Percentiles rank a stretch among this genome's conserved stretches.
These are phyloP conservation scores for Hypseocharis bilobata DNA, from an alignment of 441 rosid species.

Conservation along the genomic window DNA sequence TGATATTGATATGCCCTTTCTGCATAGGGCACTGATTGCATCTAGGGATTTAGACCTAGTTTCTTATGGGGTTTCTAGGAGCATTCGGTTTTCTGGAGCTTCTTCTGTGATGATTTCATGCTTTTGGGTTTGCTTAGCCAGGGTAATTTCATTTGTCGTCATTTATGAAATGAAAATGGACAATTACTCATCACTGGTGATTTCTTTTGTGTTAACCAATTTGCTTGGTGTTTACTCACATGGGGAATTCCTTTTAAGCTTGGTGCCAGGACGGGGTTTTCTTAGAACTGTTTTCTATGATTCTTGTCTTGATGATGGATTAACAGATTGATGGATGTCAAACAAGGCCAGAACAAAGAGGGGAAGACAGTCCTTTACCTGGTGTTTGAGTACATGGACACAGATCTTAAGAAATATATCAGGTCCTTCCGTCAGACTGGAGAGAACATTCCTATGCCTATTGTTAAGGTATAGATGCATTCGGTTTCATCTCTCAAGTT, in stretches of 20 bases:
- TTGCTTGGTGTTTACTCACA: too few species aligned
- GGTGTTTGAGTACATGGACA: constrained; percentile 93
- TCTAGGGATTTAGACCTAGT: background rate
- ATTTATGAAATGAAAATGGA: too few species aligned
- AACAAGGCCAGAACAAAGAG: constrained; percentile 77
- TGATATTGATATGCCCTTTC: background rate
- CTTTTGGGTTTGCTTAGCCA: background rate
- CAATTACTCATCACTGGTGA: too few species aligned
- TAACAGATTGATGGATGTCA: constrained; percentile 71
- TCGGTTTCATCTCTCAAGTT: background rate
- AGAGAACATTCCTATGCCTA: constrained; percentile 38
- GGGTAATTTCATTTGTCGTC: too few species aligned
- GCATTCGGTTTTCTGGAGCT: background rate
- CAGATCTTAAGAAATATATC: constrained; percentile 83
- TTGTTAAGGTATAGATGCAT: constrained; percentile 42
- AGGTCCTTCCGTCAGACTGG: constrained; percentile 62
- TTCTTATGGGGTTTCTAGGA: background rate
- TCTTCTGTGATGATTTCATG: background rate
- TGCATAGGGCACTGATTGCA: background rate
- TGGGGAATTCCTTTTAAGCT: too few species aligned
- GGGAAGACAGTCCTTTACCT: constrained; percentile 83
- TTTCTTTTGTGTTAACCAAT: too few species aligned
- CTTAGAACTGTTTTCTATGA: background rate
- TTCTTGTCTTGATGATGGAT: background rate
- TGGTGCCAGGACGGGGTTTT: too few species aligned